Conservation (phyloP, 768 basidiomycete species). For the Phlebiopsis flavidoalba region DNA sequence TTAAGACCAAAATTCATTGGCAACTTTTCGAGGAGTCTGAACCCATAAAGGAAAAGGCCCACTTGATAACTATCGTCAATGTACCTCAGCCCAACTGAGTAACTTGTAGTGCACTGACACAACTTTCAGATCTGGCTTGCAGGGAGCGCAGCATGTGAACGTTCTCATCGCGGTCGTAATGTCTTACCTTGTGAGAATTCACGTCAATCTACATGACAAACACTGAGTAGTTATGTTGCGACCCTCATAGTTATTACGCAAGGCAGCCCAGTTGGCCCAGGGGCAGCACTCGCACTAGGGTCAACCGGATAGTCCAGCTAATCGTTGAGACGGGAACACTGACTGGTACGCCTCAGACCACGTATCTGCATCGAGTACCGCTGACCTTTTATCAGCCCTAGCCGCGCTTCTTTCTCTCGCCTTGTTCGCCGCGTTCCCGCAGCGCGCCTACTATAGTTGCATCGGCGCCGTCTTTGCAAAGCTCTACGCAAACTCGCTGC, state of each 20-base stretch:
- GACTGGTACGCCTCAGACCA: not conserved
- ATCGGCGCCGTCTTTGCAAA: conserved; percentile 1
- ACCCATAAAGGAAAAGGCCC: not conserved
- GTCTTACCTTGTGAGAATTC: conserved; percentile 16
- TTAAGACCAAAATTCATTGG: not conserved
- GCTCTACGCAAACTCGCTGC: conserved; percentile 5
- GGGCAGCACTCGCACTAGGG: not conserved
- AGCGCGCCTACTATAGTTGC: not conserved
- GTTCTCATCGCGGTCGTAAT: conserved; percentile 22
- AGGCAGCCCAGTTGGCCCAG: not conserved
- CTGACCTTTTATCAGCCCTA: not conserved
- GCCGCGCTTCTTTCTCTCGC: not conserved
- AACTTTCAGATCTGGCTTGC: conserved; percentile 21
- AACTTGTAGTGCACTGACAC: not conserved
- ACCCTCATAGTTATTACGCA: not conserved
- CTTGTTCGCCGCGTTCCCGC: not conserved
- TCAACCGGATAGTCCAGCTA: not conserved
- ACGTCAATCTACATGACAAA: not conserved
- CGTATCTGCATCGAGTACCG: not conserved
- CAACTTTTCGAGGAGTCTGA: not conserved
- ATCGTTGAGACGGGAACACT: conserved; percentile 5
- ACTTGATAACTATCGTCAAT: not conserved
- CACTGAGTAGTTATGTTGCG: no score
- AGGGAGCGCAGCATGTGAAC: conserved; percentile 16
- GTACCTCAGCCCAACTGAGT: not conserved